Evolutionary conservation across 345 rosid genomes (phyloP).

Genomic region (Mercurialis annua): DNA sequence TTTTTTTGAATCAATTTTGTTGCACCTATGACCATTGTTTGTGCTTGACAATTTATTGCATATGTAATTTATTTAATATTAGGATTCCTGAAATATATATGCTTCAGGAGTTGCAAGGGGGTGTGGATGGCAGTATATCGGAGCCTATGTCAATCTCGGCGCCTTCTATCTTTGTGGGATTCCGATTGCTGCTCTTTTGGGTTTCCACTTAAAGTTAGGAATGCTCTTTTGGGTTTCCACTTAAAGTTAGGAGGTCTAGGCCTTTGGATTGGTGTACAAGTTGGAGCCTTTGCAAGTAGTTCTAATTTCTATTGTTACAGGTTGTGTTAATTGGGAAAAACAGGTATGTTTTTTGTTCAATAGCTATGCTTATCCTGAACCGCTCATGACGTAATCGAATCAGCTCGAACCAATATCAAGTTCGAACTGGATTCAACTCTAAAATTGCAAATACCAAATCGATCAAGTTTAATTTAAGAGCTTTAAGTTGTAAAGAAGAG

Average conservation of each 20-base stretch:
- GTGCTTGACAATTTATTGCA: not conserved
- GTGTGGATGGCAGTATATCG: constrained; percentile 22
- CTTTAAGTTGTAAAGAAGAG: no score
- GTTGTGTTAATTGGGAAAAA: constrained; percentile 22
- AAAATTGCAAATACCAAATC: no score
- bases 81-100: no score
- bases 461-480: no score
- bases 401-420: no score
- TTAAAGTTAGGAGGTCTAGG: constrained; percentile 14
- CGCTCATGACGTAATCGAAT: no score
- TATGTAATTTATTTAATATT: not conserved
- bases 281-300: constrained; percentile 12
- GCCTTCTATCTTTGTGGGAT: constrained; percentile 23
- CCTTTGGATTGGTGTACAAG: constrained; percentile 23
- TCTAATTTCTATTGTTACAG: constrained; percentile 10
- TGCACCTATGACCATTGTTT: no score
- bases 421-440: no score
- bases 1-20: no score
- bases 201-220: constrained; percentile 15
- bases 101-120: constrained; percentile 19
- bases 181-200: constrained; percentile 20
- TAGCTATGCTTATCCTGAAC: no score
- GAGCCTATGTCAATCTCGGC: constrained; percentile 21
- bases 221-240: constrained; percentile 19
- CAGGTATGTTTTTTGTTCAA: constrained; percentile 1